phyloP scores from a whole-genome alignment of 73 alveolate genomes.

The Paramecium caudatum region DNA sequence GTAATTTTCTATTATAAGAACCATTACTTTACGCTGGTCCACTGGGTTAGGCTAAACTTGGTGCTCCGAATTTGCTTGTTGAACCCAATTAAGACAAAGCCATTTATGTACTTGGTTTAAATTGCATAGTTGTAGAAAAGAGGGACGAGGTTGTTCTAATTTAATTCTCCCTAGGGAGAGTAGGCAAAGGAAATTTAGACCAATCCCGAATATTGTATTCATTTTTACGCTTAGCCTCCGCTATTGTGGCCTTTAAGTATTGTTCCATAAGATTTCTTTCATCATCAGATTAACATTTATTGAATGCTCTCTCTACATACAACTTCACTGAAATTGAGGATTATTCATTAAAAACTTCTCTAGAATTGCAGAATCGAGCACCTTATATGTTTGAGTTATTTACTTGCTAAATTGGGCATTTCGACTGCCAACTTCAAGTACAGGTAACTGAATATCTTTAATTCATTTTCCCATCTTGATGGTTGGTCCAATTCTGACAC shows the following conservation, averaged over 20 bases:
- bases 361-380: conserved; percentile 49
- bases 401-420: conserved; percentile 61
- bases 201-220: conserved; percentile 76
- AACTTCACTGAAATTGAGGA: conserved; percentile 19
- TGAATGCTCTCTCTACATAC: conserved; percentile 84
- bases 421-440: neutral
- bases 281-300: conserved; percentile 77
- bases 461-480: conserved; percentile 42
- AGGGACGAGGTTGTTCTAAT: conserved; percentile 5
- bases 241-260: conserved; percentile 68
- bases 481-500: conserved; percentile 43
- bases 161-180: conserved; percentile 80
- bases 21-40: conserved; percentile 65
- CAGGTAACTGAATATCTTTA: neutral
- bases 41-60: conserved; percentile 19
- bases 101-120: conserved; percentile 20
- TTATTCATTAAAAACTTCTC: conserved; percentile 54
- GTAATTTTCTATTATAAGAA: neutral
- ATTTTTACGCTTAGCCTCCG: conserved; percentile 75
- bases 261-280: conserved; percentile 81
- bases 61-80: conserved; percentile 62
- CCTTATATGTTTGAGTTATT: too few relatives aligned
- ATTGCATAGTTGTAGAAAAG: neutral
- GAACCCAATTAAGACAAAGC: conserved; percentile 50
- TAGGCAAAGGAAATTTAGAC: conserved; percentile 82